Evolutionary conservation across 1,284 basidiomycete genomes (phyloP), one percentile per base, ranked within the genome.

Genomic region (Tylopilus sp.): DNA sequence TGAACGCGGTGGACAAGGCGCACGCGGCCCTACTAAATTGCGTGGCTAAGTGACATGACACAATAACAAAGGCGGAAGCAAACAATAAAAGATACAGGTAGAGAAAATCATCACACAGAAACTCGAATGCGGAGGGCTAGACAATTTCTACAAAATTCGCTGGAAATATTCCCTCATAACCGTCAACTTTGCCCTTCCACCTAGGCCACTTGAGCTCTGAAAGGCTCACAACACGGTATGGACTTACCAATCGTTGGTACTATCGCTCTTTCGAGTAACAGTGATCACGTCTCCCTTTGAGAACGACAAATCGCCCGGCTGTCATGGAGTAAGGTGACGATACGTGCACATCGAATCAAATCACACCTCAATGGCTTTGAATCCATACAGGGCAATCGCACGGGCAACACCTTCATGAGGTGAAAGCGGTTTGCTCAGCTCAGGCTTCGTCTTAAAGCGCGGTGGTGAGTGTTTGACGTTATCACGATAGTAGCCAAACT

Each of bases 301-400:
- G 65, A 97, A 89, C 1, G 86, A 85, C 36, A 97, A 65, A 68
- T 97, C 93, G 2, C 89, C 92, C 11, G 73, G 58, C 85, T 91
- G 53, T 50, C 18, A 4, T 19, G 6, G 16, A 35, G 21, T 53
- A 26, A 55, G 43, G 13, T 41, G 21, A 53, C 21, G 47, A 48
- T 43, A 40, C 18, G 28, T 19, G 6, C 15, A 23, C n/a, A 47
- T 21, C n/a, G 19, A 51, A 36, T 49, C 38, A 30, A 35, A 50
- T 13, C 72, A 41, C 56, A 84, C 79, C 74, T 91, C 82, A 6
- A 84, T 76, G 7, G 86, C 87, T 38, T 76, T 67, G 66, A 91
- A 94, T 64, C 89, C 79, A 64, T 79, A 93, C 55, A 92, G 63
- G 7, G 89, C 92, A 30, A 94, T 82, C 3, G 87, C 92, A 46